Evolutionary conservation across 2,329 filamentous ascomycete species (phyloP).

Genomic region (Trichophyton schoenleinii): DNA sequence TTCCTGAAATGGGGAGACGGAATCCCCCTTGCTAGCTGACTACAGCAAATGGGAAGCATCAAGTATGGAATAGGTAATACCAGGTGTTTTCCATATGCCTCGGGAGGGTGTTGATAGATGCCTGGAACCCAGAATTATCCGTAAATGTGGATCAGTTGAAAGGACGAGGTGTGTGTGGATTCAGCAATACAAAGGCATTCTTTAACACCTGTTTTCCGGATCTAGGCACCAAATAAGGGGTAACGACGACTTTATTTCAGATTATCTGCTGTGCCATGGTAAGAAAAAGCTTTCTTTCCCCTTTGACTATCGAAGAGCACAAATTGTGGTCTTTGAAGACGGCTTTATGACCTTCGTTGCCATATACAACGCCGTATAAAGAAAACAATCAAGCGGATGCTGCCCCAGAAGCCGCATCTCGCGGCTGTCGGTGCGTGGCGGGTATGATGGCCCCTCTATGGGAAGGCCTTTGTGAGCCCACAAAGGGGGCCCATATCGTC

Average conservation of each 20-base stretch:
- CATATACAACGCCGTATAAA: background rate
- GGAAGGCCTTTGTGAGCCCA: background rate
- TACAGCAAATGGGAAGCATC: background rate
- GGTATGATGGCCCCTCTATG: background rate
- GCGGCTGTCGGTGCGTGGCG: background rate
- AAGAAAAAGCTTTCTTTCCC: too few species aligned
- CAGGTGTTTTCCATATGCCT: background rate
- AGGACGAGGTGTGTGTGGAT: background rate
- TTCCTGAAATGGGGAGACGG: background rate
- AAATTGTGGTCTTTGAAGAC: background rate
- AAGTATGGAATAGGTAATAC: background rate
- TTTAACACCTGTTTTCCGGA: background rate
- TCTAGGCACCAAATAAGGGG: background rate
- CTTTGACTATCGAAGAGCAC: too few species aligned
- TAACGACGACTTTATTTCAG: too few species aligned
- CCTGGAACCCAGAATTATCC: background rate
- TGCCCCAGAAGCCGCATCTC: background rate
- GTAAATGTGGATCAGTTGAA: background rate
- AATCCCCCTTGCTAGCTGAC: background rate
- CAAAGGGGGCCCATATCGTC: background rate
- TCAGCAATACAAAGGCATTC: background rate
- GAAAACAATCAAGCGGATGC: background rate
- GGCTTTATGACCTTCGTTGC: background rate
- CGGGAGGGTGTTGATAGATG: background rate
- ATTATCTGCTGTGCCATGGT: too few species aligned